A percentile compares a stretch with the other conserved stretches of the same genome.
Conservation (phyloP, 305 asterid genomes). For the Fraxinus paxiana region DNA sequence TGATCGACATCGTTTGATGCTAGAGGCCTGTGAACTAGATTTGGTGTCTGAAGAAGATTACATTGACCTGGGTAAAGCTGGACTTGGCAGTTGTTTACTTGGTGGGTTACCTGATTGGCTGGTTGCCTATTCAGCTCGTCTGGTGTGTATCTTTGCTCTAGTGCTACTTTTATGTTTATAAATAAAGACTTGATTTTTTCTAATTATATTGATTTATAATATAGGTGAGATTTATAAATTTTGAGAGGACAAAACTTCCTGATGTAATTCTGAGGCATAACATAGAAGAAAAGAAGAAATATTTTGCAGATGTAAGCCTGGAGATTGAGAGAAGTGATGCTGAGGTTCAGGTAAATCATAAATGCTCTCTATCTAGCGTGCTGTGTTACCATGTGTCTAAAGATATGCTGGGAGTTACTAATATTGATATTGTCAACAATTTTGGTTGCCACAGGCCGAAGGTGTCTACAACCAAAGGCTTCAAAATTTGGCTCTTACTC, state of each 20-base stretch:
- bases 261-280: slow-evolving; percentile 76
- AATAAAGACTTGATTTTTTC: slow-evolving; percentile 12
- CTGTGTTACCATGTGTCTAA: not conserved
- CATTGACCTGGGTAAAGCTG: slow-evolving; percentile 88
- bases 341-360: slow-evolving; percentile 98
- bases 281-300: slow-evolving; percentile 86
- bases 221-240: slow-evolving; percentile 93
- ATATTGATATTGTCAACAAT: slow-evolving; percentile 7
- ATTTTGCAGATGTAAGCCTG: slow-evolving; percentile 68
- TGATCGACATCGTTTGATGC: slow-evolving; percentile 66
- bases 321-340: slow-evolving; percentile 93
- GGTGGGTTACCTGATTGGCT: slow-evolving; percentile 98
- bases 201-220: slow-evolving; percentile 28
- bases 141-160: slow-evolving; percentile 45
- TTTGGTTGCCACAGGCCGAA: slow-evolving; percentile 66
- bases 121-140: slow-evolving; percentile 82
- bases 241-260: slow-evolving; percentile 93
- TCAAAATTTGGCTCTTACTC: slow-evolving; percentile 95
- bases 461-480: slow-evolving; percentile 97
- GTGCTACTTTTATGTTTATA: slow-evolving; percentile 8
- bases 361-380: not conserved
- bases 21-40: slow-evolving; percentile 91
- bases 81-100: slow-evolving; percentile 96
- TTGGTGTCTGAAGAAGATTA: slow-evolving; percentile 90
- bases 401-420: not conserved